phyloP scores from a whole-genome alignment of 2,329 filamentous ascomycete species.

The Microcyclosporella mali region DNA sequence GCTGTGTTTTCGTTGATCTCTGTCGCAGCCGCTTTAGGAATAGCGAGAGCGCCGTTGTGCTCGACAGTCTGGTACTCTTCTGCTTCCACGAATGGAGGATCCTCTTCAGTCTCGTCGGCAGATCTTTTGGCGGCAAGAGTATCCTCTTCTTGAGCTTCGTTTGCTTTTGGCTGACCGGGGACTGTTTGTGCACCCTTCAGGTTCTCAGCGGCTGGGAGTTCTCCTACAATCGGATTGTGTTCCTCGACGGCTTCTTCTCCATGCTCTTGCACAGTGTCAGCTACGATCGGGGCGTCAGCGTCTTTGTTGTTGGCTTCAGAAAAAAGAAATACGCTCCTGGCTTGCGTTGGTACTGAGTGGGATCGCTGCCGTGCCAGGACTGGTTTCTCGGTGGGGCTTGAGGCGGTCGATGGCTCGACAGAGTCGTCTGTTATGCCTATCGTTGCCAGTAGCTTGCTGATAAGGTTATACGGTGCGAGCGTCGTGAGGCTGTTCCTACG shows the following conservation, averaged over 20 bases:
- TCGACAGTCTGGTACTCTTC: constrained; percentile 3
- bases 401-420: not conserved
- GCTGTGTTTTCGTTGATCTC: not conserved
- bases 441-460: not conserved
- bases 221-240: no score
- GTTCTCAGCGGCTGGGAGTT: no score
- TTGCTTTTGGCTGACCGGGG: no score
- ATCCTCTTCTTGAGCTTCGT: no score
- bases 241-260: constrained; percentile 1
- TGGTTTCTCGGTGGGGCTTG: constrained; percentile 4
- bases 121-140: not conserved
- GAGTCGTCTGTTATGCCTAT: not conserved
- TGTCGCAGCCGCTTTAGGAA: constrained; percentile 7
- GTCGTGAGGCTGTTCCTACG: constrained; percentile 23
- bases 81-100: not conserved
- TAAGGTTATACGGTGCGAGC: constrained; percentile 3
- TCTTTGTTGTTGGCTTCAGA: constrained; percentile 1
- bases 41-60: constrained; percentile 3
- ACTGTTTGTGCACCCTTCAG: no score
- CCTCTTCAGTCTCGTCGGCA: not conserved
- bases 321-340: not conserved
- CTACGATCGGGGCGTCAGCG: not conserved
- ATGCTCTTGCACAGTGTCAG: not conserved
- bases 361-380: constrained; percentile 22
- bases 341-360: constrained; percentile 19